These are phyloP conservation scores for Claviceps sp. DNA, from an alignment of 2,329 filamentous ascomycete genomes.

Conservation along the genomic window DNA sequence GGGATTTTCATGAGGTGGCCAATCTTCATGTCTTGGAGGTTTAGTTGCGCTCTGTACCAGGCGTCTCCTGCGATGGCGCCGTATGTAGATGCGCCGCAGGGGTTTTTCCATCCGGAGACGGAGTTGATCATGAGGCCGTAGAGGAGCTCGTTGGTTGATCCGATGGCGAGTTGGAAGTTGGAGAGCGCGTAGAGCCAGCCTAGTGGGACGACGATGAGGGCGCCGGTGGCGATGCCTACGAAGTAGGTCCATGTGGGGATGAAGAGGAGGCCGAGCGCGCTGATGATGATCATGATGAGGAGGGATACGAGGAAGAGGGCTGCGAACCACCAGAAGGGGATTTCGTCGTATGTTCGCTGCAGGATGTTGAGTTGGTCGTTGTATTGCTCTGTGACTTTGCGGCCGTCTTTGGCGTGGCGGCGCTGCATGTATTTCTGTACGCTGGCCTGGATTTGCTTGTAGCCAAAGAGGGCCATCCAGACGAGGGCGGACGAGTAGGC, in stretches of 20 bases:
- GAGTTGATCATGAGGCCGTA: constrained; percentile 47
- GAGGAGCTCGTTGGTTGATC: constrained; percentile 45
- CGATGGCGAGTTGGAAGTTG: constrained; percentile 39
- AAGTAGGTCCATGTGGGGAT: constrained; percentile 49
- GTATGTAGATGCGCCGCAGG: constrained; percentile 43
- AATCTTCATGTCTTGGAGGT: constrained; percentile 51
- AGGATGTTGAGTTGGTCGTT: constrained; percentile 45
- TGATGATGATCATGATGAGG: constrained; percentile 36
- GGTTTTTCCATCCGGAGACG: constrained; percentile 37
- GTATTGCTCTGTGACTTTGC: constrained; percentile 40
- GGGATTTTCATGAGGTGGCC: constrained; percentile 51
- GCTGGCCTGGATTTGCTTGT: constrained; percentile 30
- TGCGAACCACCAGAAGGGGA: constrained; percentile 45
- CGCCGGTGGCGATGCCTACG: constrained; percentile 40
- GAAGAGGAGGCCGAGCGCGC: constrained; percentile 37
- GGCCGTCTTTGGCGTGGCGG: constrained; percentile 14
- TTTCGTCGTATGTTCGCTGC: constrained; percentile 31
- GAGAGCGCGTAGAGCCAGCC: constrained; percentile 47
- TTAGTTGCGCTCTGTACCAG: constrained; percentile 45
- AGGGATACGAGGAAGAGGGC: constrained; percentile 33
- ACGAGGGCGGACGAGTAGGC: constrained; percentile 43
- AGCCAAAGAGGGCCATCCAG: constrained; percentile 46
- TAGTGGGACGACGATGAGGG: constrained; percentile 41
- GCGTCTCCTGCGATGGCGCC: constrained; percentile 47
- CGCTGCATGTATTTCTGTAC: constrained; percentile 29